These are phyloP conservation scores for Colletotrichum higginsianum DNA, from an alignment of 2,329 filamentous ascomycete species.

Conservation along the genomic window DNA sequence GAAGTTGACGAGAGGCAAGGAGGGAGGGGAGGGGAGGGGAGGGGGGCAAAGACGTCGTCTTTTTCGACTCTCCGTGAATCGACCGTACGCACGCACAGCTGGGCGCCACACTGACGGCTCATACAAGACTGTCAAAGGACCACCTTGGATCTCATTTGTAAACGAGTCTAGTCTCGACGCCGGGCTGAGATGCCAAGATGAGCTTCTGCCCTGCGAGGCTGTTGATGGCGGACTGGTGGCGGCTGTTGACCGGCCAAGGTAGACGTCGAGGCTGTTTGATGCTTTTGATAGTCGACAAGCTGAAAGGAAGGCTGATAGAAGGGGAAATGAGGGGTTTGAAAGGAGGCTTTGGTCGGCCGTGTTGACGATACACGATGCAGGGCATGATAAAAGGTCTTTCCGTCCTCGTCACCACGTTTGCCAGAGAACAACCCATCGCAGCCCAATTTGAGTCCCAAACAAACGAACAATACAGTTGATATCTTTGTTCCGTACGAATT, in stretches of 20 bases:
- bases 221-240: background rate
- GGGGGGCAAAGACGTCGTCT: background rate
- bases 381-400: constrained; percentile 15
- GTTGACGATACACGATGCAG: background rate
- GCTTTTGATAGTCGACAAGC: background rate
- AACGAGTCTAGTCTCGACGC: constrained; percentile 6
- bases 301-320: constrained; percentile 11
- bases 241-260: constrained; percentile 25
- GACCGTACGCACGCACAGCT: background rate
- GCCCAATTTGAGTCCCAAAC: no score
- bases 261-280: constrained; percentile 17
- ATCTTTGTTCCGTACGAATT: background rate
- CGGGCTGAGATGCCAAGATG: background rate
- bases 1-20: background rate
- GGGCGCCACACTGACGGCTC: constrained; percentile 25
- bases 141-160: background rate
- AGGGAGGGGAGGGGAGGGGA: no score
- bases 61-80: no score
- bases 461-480: background rate
- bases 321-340: background rate
- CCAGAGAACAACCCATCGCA: no score
- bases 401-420: background rate
- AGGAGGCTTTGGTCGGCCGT: background rate
- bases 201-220: background rate
- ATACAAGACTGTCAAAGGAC: constrained; percentile 17